Evolutionary conservation across 148 eudicot species (phyloP), one percentile per base, ranked within the genome.

Genomic region (Pouteria glomerata): DNA sequence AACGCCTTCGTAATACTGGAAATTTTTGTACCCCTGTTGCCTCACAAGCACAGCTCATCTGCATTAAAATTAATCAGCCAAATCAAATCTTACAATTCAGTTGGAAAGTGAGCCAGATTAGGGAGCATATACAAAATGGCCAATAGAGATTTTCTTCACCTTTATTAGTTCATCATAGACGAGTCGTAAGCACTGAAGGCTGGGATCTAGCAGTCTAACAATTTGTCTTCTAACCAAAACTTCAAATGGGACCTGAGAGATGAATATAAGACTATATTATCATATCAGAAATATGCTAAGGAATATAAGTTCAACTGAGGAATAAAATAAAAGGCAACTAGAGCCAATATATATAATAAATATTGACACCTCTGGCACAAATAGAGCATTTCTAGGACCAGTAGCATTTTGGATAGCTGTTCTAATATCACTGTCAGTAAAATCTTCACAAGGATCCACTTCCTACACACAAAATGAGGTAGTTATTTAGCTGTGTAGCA

Each of bases 11-110:
- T 24, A 87, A 74, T 41, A 85, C 3, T 33, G 91, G 91, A 81
- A 85, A 87, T 41, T 85, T 78, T 52, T 79, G 89, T 60, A 85
- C 39, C 70, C 83, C 89, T 57, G 50, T 74, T 37, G 57, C 78
- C 74, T 76, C 76, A 80, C 89, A 85, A n/a, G 74, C 77, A 76
- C 73, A 87, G 73, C 87, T 85, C 87, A 87, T 87, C 91, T 87
- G 70, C 83, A 85, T 27, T 63, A 42, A 59, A 57, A 51, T 8
- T 66, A 42, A 31, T 45, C 2, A 31, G 23, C 6, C 6, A 26
- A 45, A 48, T n/a, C 35, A 51, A 8, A 6, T 56, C 35, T 33
- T 39, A 45, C 30, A 15, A 14, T 19, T 59, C 0, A 33, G 47
- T 74, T 44, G 70, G 31, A 31, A 44, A 29, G 56, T 14, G 26